Base-by-base conservation (phyloP, 2,329 filamentous ascomycete genomes). In the Aspergillus hortae region DNA sequence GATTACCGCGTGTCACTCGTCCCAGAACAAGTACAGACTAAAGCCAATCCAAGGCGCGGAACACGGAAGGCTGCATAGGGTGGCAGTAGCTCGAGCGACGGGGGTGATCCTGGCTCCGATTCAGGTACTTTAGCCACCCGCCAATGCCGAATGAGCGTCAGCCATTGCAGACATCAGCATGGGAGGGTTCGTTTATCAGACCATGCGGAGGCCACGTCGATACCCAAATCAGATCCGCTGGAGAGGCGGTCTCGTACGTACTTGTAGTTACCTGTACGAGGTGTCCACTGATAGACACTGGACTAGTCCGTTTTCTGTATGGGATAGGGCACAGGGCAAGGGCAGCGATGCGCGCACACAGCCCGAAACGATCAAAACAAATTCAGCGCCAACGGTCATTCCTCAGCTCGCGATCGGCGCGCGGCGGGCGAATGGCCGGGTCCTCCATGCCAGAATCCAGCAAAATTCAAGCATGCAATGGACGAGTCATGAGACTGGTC, bases 391-490 rank as follows among this genome's bases (percentile, higher is more conserved):
- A 23, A 19, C 35, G 30, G 15, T 30, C 38, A 48, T 52, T 52
- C 36, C 45, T 50, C 48, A 23, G 35, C 33, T 44, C 53, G 49
- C 42, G 56, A 56, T 58, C 54, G 54, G 56, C 56, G 47, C 53
- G 54, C 48, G 54, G 51, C 51, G 51, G 51, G 56, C 43, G 41
- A 30, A 25, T 27, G 44, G 23, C 41, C n/a, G 33, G 27, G 45
- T 51, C 41, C 44, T 19, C 27, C 25, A 27, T 19, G n/a, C 43
- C n/a, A 17, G 15, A 17, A 35, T 12, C 12, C 30, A 46, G 30
- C 3, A 30, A 33, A 30, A 33, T 25, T 12, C 32, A n/a, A 46
- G 30, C 44, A 12, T 46, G 32, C 10, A 19, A 30, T 46, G 43
- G 43, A 36, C 40, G 14, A 51, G 46, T 41, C 42, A 44, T 17